phyloP scores from a whole-genome alignment of 257 asterid species.

The Nicotiana paniculata region DNA sequence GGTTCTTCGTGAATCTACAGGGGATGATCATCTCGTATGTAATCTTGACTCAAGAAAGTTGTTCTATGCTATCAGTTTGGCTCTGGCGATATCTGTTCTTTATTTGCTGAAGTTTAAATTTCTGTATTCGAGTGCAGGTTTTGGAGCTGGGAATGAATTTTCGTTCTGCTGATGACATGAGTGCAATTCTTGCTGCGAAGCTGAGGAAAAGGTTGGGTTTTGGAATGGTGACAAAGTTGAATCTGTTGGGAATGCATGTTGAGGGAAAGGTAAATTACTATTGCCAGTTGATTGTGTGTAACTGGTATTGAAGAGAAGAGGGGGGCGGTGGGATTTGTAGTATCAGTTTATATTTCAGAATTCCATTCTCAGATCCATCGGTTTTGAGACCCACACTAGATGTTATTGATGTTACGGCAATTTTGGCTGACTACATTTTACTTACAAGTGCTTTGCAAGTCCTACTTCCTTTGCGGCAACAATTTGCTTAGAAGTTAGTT shows the following conservation, averaged over 20 bases:
- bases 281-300: not conserved
- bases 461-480: not conserved
- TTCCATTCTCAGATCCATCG: not conserved
- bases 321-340: not conserved
- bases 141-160: constrained; percentile 82
- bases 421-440: not conserved
- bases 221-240: constrained; percentile 79
- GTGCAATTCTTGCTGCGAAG: constrained; percentile 72
- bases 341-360: not conserved
- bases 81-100: not conserved
- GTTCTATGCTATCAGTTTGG: not conserved
- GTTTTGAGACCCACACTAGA: not conserved
- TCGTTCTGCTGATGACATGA: constrained; percentile 78
- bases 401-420: not conserved
- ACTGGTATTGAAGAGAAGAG: not conserved
- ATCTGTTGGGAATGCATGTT: constrained; percentile 87
- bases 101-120: not conserved
- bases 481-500: not conserved
- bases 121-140: constrained; percentile 40
- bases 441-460: not conserved
- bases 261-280: constrained; percentile 77
- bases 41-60: constrained; percentile 9
- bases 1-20: constrained; percentile 61
- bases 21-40: constrained; percentile 89
- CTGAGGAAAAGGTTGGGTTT: constrained; percentile 79